phyloP scores from a whole-genome alignment of 768 basidiomycete genomes.

The Lactarius akahatsu region DNA sequence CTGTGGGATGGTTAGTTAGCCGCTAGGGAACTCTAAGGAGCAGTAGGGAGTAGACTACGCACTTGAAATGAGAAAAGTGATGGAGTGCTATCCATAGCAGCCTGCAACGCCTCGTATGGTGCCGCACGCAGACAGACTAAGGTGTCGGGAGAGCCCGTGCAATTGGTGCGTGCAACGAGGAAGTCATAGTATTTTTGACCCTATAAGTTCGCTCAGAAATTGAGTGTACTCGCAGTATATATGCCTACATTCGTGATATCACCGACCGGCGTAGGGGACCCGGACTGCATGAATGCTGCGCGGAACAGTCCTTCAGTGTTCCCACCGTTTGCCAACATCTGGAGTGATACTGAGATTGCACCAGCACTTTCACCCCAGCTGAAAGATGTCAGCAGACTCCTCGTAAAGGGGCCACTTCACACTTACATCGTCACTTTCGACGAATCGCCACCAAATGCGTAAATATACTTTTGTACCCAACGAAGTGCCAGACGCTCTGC shows the following conservation, averaged over 20 bases:
- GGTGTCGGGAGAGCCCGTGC: slow-evolving; percentile 38
- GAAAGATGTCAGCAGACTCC: background rate
- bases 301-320: slow-evolving; percentile 41
- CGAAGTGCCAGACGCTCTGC: slow-evolving; percentile 57
- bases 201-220: background rate
- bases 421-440: slow-evolving; percentile 55
- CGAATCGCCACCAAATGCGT: slow-evolving; percentile 62
- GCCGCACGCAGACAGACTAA: slow-evolving; percentile 44
- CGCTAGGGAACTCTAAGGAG: background rate
- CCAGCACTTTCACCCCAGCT: slow-evolving; percentile 56
- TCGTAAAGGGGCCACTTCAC: slow-evolving; percentile 10
- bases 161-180: slow-evolving; percentile 41
- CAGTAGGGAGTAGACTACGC: background rate
- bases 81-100: slow-evolving; percentile 37
- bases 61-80: slow-evolving; percentile 36
- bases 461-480: slow-evolving; percentile 67
- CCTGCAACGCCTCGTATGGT: slow-evolving; percentile 35
- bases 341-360: slow-evolving; percentile 45
- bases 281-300: slow-evolving; percentile 47
- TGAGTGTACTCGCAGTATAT: slow-evolving; percentile 28
- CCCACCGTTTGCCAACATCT: slow-evolving; percentile 44
- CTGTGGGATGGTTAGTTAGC: slow-evolving; percentile 1
- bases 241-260: slow-evolving; percentile 36
- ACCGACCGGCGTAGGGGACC: slow-evolving; percentile 36
- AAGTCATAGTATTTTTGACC: slow-evolving; percentile 43